Conservation (phyloP, 179 eudicot species). For the Corrigiola litoralis region DNA sequence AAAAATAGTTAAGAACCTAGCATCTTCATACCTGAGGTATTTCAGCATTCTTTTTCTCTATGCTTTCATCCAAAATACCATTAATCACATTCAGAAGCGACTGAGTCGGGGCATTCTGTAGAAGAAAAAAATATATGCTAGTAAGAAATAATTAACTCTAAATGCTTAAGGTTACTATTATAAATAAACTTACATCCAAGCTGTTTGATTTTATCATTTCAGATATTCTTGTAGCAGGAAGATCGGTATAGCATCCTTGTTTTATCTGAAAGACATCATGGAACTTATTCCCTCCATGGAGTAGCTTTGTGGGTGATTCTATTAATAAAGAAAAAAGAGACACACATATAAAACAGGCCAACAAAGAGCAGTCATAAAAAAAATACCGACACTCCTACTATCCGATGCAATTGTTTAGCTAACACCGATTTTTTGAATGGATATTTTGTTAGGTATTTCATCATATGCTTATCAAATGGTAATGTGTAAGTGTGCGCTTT, state of each 20-base stretch:
- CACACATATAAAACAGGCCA: background rate
- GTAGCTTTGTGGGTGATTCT: slow-evolving; percentile 54
- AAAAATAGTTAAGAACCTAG: background rate
- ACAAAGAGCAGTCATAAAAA: background rate
- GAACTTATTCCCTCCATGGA: slow-evolving; percentile 60
- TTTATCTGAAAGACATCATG: slow-evolving; percentile 86
- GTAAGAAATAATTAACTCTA: background rate
- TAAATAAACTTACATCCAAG: slow-evolving; percentile 61
- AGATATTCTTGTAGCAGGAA: slow-evolving; percentile 71
- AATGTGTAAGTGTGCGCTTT: too few relatives aligned
- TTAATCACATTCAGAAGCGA: slow-evolving; percentile 79
- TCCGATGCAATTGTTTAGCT: background rate
- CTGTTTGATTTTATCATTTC: slow-evolving; percentile 86
- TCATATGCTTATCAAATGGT: background rate
- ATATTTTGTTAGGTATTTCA: background rate
- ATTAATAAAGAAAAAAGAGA: slow-evolving; percentile 7
- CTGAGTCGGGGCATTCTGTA: slow-evolving; percentile 96
- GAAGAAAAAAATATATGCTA: slow-evolving; percentile 1
- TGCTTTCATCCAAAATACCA: slow-evolving; percentile 81
- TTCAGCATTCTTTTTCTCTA: slow-evolving; percentile 78
- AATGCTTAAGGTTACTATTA: background rate
- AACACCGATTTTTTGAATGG: too few relatives aligned
- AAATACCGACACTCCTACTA: background rate
- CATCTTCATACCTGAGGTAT: slow-evolving; percentile 64
- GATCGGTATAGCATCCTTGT: slow-evolving; percentile 64